Conservation (phyloP, 495 filamentous ascomycete genomes). For the Tuber umbilicatum region DNA sequence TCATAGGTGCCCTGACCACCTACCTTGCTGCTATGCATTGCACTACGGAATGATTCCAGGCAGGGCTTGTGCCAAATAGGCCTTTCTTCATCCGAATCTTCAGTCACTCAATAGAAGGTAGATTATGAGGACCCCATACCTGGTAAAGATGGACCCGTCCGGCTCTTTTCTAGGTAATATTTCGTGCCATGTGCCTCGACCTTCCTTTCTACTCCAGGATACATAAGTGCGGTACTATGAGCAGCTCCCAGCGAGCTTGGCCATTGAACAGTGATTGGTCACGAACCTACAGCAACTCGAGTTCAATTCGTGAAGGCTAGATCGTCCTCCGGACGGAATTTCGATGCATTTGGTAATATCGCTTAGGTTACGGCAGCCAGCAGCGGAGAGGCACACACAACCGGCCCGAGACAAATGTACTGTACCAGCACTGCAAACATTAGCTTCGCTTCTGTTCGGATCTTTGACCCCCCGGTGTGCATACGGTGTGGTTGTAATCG, state of each 20-base stretch:
- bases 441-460: background rate
- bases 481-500: background rate
- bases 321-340: background rate
- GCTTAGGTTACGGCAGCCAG: background rate
- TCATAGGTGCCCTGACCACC: background rate
- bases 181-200: background rate
- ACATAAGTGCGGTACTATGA: background rate
- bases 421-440: background rate
- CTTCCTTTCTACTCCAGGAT: background rate
- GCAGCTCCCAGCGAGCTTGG: background rate
- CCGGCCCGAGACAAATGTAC: background rate
- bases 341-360: background rate
- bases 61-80: background rate
- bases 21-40: background rate
- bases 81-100: background rate
- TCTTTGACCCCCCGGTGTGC: background rate
- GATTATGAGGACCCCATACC: background rate
- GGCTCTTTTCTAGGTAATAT: background rate
- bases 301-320: background rate
- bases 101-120: background rate
- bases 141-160: background rate
- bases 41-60: background rate
- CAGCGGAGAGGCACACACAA: background rate
- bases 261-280: background rate
- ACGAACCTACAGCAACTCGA: background rate